Percentiles rank a stretch among this genome's conserved stretches.
Evolutionary conservation across 1,284 basidiomycete species (phyloP).

Genomic region (Cryptococcus deneoformans): DNA sequence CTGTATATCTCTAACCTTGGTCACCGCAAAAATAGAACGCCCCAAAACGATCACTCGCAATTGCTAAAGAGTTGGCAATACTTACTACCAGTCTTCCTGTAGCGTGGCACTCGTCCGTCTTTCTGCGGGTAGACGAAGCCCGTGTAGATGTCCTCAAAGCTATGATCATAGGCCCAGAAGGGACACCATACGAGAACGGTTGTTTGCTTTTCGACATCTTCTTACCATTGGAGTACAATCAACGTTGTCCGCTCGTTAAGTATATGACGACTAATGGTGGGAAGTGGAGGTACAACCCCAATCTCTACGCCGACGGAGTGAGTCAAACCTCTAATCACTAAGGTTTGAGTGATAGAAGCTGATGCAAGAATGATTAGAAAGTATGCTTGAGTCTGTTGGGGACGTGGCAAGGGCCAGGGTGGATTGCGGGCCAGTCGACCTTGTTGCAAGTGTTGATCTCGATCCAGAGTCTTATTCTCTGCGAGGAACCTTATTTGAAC

Average conservation of each 20-base stretch:
- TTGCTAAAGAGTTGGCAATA: slow-evolving; percentile 88
- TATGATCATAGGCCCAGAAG: slow-evolving; percentile 80
- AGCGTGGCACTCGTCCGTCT: slow-evolving; percentile 82
- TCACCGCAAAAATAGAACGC: slow-evolving; percentile 60
- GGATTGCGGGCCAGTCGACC: slow-evolving; percentile 80
- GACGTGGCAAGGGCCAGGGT: slow-evolving; percentile 85
- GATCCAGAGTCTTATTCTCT: slow-evolving; percentile 91
- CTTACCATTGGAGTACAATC: slow-evolving; percentile 55
- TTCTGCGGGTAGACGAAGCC: slow-evolving; percentile 61
- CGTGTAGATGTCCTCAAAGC: slow-evolving; percentile 89
- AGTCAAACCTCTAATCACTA: slow-evolving; percentile 26
- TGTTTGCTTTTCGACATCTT: slow-evolving; percentile 79
- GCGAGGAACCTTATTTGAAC: slow-evolving; percentile 82
- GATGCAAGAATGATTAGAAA: slow-evolving; percentile 52
- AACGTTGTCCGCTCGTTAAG: slow-evolving; percentile 58
- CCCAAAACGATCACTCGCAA: slow-evolving; percentile 81
- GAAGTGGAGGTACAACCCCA: slow-evolving; percentile 84
- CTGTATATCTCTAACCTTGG: slow-evolving; percentile 53
- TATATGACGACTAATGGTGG: slow-evolving; percentile 91
- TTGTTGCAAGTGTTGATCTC: slow-evolving; percentile 75
- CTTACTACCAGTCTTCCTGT: slow-evolving; percentile 84
- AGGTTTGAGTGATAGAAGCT: background rate
- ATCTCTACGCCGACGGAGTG: slow-evolving; percentile 70
- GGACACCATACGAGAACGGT: slow-evolving; percentile 70
- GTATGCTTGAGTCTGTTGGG: slow-evolving; percentile 88